Evolutionary conservation across 306 rosid species (phyloP).

Genomic region (Arachis stenosperma): DNA sequence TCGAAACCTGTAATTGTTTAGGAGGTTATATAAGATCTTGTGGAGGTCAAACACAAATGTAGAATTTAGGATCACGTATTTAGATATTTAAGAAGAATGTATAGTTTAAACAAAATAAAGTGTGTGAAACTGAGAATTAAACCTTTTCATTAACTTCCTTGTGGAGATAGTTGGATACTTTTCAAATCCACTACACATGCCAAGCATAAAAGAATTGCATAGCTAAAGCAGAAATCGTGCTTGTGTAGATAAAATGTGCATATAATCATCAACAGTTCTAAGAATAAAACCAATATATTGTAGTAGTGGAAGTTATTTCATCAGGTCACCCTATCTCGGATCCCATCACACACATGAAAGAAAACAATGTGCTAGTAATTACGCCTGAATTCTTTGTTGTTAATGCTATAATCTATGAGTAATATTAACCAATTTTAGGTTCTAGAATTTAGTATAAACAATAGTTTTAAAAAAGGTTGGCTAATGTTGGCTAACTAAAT

Average conservation of each 20-base stretch:
- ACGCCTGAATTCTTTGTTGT: slow-evolving; percentile 24
- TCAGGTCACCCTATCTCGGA: slow-evolving; percentile 4
- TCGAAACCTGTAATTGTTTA: slow-evolving; percentile 72
- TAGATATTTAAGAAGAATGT: slow-evolving; percentile 19
- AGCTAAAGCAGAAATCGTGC: slow-evolving; percentile 33
- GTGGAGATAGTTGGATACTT: slow-evolving; percentile 7
- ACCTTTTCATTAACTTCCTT: slow-evolving; percentile 3
- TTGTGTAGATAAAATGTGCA: slow-evolving; percentile 4
- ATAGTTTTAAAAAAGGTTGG: too few species aligned
- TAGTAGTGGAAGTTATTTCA: background rate
- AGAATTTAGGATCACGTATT: slow-evolving; percentile 1
- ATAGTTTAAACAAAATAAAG: slow-evolving; percentile 16
- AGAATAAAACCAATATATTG: slow-evolving; percentile 5
- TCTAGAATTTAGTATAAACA: too few species aligned
- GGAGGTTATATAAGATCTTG: slow-evolving; percentile 28
- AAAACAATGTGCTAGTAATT: slow-evolving; percentile 4
- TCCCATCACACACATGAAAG: slow-evolving; percentile 1
- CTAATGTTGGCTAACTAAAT: too few species aligned
- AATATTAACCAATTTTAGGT: too few species aligned
- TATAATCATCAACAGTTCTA: slow-evolving; percentile 18
- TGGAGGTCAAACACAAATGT: background rate
- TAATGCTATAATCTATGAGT: background rate
- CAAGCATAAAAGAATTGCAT: background rate
- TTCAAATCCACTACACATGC: slow-evolving; percentile 27
- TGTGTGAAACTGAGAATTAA: background rate